Evolutionary conservation across 73 alveolate genomes (phyloP).

Genomic region (Blepharisma stoltei): DNA sequence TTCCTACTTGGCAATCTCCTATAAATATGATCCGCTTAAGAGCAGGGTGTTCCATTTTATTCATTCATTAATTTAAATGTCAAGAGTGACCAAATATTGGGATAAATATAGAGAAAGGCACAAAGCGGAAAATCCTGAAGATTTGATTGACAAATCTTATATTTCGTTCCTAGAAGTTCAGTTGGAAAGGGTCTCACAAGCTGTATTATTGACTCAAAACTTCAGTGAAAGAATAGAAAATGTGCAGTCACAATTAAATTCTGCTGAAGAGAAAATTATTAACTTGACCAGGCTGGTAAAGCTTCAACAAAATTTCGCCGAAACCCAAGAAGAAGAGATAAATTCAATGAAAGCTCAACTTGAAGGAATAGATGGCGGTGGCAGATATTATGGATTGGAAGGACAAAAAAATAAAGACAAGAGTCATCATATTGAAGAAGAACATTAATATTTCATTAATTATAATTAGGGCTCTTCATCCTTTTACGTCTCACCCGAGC

Average conservation of each 20-base stretch:
- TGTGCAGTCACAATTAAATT: slow-evolving; percentile 8
- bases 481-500: too few species aligned
- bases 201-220: slow-evolving; percentile 27
- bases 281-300: slow-evolving; percentile 17
- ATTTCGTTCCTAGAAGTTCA: slow-evolving; percentile 32
- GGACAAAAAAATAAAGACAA: background rate
- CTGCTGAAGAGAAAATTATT: slow-evolving; percentile 31
- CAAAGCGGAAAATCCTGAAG: background rate
- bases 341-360: background rate
- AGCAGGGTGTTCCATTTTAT: background rate
- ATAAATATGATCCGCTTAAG: too few species aligned
- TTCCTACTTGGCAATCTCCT: too few species aligned
- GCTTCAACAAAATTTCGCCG: slow-evolving; percentile 19
- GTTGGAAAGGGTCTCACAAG: slow-evolving; percentile 22
- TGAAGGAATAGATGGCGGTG: background rate
- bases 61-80: slow-evolving; percentile 30
- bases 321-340: slow-evolving; percentile 29
- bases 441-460: too few species aligned
- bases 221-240: slow-evolving; percentile 27
- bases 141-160: slow-evolving; percentile 21
- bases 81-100: slow-evolving; percentile 26
- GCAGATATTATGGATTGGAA: background rate
- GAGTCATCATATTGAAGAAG: background rate
- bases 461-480: too few species aligned
- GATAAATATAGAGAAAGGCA: slow-evolving; percentile 27